Percentiles rank a stretch among this genome's conserved stretches.
phyloP scores from a whole-genome alignment of 495 filamentous ascomycete species.

The Venustampulla echinocandica region DNA sequence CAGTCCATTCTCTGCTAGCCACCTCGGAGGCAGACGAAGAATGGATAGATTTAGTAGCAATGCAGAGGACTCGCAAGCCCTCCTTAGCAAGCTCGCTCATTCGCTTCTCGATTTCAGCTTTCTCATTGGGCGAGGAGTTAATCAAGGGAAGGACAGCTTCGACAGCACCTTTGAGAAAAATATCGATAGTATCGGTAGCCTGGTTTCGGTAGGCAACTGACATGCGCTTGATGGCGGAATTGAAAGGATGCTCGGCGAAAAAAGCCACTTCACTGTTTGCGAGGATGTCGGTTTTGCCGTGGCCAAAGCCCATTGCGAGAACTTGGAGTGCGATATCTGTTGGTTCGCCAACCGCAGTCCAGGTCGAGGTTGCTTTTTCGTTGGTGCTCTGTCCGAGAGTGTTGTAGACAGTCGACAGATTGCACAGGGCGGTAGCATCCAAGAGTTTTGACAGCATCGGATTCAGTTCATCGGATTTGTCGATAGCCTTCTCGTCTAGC shows the following conservation, averaged over 20 bases:
- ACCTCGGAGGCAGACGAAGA: slow-evolving; percentile 26
- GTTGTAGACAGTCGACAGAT: slow-evolving; percentile 49
- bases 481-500: slow-evolving; percentile 19
- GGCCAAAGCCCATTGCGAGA: slow-evolving; percentile 60
- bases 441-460: slow-evolving; percentile 35
- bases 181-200: slow-evolving; percentile 26
- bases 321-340: slow-evolving; percentile 78
- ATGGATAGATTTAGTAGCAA: slow-evolving; percentile 33
- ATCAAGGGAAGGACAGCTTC: slow-evolving; percentile 43
- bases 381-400: slow-evolving; percentile 33
- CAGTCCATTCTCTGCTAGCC: slow-evolving; percentile 24
- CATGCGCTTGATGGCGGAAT: slow-evolving; percentile 54
- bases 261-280: slow-evolving; percentile 27
- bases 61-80: slow-evolving; percentile 49
- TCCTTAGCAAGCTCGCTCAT: slow-evolving; percentile 46
- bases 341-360: slow-evolving; percentile 70
- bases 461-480: slow-evolving; percentile 5
- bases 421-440: slow-evolving; percentile 53
- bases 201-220: slow-evolving; percentile 41
- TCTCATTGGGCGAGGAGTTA: slow-evolving; percentile 28
- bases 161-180: slow-evolving; percentile 50
- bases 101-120: slow-evolving; percentile 29
- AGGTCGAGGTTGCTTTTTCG: slow-evolving; percentile 35
- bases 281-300: slow-evolving; percentile 36
- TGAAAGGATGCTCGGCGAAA: slow-evolving; percentile 50